Percentiles rank a stretch among this genome's conserved stretches.
Conservation (phyloP, 768 basidiomycete genomes). For the Termitomyces sp. region DNA sequence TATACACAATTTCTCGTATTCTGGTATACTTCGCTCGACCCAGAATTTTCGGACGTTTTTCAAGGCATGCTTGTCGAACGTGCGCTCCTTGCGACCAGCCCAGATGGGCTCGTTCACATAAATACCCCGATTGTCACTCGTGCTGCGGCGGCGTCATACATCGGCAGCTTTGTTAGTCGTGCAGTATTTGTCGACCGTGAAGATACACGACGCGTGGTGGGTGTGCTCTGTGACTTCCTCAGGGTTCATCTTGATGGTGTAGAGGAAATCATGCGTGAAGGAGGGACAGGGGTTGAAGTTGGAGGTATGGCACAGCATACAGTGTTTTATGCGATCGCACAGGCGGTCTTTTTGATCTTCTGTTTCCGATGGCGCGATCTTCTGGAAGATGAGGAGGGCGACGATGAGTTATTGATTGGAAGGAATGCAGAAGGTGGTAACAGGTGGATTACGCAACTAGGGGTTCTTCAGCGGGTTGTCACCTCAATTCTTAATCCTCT, state of each 20-base stretch:
- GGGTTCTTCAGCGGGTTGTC: slow-evolving; percentile 74
- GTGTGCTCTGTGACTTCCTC: slow-evolving; percentile 84
- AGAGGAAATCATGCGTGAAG: slow-evolving; percentile 41
- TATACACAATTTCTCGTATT: slow-evolving; percentile 97
- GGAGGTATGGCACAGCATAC: slow-evolving; percentile 40
- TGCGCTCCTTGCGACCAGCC: slow-evolving; percentile 50
- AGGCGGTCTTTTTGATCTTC: slow-evolving; percentile 93
- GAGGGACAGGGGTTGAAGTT: slow-evolving; percentile 19
- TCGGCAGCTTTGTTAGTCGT: slow-evolving; percentile 87
- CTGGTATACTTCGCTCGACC: slow-evolving; percentile 88
- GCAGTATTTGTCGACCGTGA: slow-evolving; percentile 80
- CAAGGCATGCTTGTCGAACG: slow-evolving; percentile 92
- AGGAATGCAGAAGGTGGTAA: slow-evolving; percentile 24
- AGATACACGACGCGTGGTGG: slow-evolving; percentile 65
- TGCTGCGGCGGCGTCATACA: slow-evolving; percentile 90
- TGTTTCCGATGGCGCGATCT: slow-evolving; percentile 97
- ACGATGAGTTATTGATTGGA: slow-evolving; percentile 31
- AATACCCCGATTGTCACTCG: slow-evolving; percentile 69
- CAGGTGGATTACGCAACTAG: slow-evolving; percentile 84
- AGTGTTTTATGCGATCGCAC: slow-evolving; percentile 88
- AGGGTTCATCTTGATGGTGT: slow-evolving; percentile 70
- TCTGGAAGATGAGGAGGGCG: slow-evolving; percentile 54
- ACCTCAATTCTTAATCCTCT: slow-evolving; percentile 84
- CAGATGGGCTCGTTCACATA: slow-evolving; percentile 18
- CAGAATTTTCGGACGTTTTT: slow-evolving; percentile 88